Percentiles rank a stretch among this genome's conserved stretches.
Evolutionary conservation across 495 filamentous ascomycete species (phyloP).

Genomic region (Podospora anserina): DNA sequence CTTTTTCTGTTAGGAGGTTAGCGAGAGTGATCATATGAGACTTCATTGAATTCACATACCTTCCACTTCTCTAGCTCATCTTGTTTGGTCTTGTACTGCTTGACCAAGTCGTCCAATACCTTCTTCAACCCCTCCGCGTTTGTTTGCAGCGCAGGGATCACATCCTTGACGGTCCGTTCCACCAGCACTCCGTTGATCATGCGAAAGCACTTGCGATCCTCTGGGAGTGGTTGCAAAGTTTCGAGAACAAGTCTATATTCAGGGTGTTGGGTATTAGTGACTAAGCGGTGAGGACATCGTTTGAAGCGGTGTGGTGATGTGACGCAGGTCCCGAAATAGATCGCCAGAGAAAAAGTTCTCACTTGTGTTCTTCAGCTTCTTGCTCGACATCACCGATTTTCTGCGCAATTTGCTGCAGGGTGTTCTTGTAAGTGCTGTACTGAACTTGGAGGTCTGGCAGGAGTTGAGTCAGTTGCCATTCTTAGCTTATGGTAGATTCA

Average conservation of each 20-base stretch:
- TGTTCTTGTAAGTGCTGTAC: constrained; percentile 94
- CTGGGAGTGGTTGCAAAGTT: constrained; percentile 77
- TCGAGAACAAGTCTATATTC: constrained; percentile 85
- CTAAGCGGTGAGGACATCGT: constrained; percentile 32
- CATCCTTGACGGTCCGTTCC: constrained; percentile 88
- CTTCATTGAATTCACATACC: constrained; percentile 52
- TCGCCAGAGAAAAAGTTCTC: constrained; percentile 35
- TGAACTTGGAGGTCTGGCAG: constrained; percentile 84
- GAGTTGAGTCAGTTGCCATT: constrained; percentile 20
- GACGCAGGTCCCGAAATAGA: constrained; percentile 19
- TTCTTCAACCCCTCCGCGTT: constrained; percentile 94
- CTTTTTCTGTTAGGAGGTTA: constrained; percentile 69
- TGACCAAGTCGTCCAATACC: constrained; percentile 91
- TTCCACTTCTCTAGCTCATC: constrained; percentile 97
- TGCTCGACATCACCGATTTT: constrained; percentile 98
- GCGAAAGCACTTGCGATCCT: constrained; percentile 94
- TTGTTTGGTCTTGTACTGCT: constrained; percentile 95
- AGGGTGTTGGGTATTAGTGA: constrained; percentile 16
- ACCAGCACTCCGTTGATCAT: constrained; percentile 97
- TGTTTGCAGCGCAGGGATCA: constrained; percentile 85
- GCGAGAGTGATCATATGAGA: constrained; percentile 18
- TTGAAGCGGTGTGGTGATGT: constrained; percentile 40
- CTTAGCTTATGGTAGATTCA: not conserved
- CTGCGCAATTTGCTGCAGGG: constrained; percentile 84
- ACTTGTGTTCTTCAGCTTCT: constrained; percentile 98